Base-by-base conservation (phyloP, 768 basidiomycete species). In the Dacryopinax spathularia region DNA sequence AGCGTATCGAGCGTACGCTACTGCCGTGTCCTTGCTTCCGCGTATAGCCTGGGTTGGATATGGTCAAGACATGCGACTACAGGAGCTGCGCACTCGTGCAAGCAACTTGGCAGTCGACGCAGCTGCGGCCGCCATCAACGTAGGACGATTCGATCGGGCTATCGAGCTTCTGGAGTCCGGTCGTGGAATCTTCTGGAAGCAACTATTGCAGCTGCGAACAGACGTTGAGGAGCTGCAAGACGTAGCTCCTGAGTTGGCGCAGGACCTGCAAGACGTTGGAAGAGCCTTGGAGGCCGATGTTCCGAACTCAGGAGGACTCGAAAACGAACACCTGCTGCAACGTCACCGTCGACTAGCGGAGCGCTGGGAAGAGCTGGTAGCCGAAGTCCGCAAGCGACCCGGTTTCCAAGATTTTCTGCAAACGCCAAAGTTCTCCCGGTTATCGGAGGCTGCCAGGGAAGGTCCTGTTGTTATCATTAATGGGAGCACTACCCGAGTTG, bases 171-270 rank as follows among this genome's bases (percentile, higher is more conserved):
- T 77, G 4, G 76, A 76, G 48, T 62, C 64, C 13, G 75, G 73
- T 2, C 68, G 76, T 16, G 71, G 71, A 3, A n/a, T 75, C 7
- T 33, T 76, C 60, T 77, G 75, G 76, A 65, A 68, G 16, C 75
- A 77, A 48, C 65, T 64, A 0, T 66, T 69, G 34, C 64, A 60
- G 0, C 63, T 68, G 61, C 70, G 10, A 64, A 70, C 37, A 63
- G 66, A 33, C 1, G 20, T 72, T 1, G 69, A 68, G n/a, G 59
- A 64, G 13, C 64, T 73, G 1, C 67, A 22, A 20, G 33, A 33
- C 9, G 31, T 25, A 9, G 68, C 68, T 29, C 65, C 71, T 20
- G 65, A 65, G 7, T 71, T 73, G 34, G 69, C 71, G 22, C 67
- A 68, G 34, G 48, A 71, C 9, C 29, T 56, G 48, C 48, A 56